Percentiles rank a stretch among this genome's conserved stretches.
These are phyloP conservation scores for Populus hybrid DNA, from an alignment of 441 rosid genomes.

Conservation along the genomic window DNA sequence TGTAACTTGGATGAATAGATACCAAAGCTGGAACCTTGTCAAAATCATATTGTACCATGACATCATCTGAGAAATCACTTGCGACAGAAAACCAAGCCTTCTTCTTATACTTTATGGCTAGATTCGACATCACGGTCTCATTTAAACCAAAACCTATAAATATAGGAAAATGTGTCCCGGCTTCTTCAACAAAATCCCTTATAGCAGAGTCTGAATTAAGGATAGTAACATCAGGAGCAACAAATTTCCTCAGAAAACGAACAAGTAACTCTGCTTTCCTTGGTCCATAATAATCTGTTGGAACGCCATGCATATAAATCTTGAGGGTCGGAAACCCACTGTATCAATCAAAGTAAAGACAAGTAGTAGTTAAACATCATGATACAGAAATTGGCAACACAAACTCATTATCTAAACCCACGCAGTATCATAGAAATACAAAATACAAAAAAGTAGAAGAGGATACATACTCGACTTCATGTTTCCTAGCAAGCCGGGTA, in stretches of 20 bases:
- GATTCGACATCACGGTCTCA: slow-evolving; percentile 42
- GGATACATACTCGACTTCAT: too few relatives aligned
- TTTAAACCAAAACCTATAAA: slow-evolving; percentile 75
- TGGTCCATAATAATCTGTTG: slow-evolving; percentile 77
- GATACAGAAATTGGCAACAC: slow-evolving; percentile 39
- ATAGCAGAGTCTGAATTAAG: slow-evolving; percentile 64
- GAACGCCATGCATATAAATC: slow-evolving; percentile 76
- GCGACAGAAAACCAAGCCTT: slow-evolving; percentile 94
- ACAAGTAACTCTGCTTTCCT: slow-evolving; percentile 84
- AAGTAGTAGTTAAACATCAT: not conserved
- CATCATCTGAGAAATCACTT: slow-evolving; percentile 66
- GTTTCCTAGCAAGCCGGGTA: too few relatives aligned
- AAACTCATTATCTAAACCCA: too few relatives aligned
- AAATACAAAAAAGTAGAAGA: too few relatives aligned
- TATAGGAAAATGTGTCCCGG: slow-evolving; percentile 67
- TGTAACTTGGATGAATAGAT: slow-evolving; percentile 54
- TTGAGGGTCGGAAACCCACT: slow-evolving; percentile 85
- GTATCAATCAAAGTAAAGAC: slow-evolving; percentile 17
- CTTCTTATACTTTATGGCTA: slow-evolving; percentile 71
- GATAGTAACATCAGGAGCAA: slow-evolving; percentile 80
- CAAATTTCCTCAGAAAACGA: slow-evolving; percentile 77
- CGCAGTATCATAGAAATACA: too few relatives aligned
- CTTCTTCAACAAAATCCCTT: slow-evolving; percentile 62
- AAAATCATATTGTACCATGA: slow-evolving; percentile 60
- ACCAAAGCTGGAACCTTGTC: slow-evolving; percentile 83